Evolutionary conservation across 257 asterid species (phyloP).

Genomic region (Solanum bulbocastanum): DNA sequence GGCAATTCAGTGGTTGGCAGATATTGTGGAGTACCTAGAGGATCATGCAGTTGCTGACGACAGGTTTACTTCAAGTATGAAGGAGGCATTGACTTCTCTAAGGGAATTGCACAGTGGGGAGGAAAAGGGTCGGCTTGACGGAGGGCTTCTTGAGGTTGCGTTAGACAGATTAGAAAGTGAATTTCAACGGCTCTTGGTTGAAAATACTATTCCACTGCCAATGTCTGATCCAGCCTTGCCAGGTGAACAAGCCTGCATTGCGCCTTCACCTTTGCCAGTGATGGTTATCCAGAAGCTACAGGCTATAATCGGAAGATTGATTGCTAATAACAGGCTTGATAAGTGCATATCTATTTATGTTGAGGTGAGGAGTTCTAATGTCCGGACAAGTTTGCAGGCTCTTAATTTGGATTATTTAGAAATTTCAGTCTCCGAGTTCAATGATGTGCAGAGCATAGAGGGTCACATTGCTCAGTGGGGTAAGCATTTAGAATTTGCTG

Average conservation of each 20-base stretch:
- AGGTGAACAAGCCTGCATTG: slow-evolving; percentile 50
- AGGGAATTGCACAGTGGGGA: slow-evolving; percentile 51
- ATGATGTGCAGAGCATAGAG: slow-evolving; percentile 73
- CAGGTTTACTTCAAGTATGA: slow-evolving; percentile 49
- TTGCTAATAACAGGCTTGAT: slow-evolving; percentile 52
- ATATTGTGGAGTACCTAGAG: slow-evolving; percentile 77
- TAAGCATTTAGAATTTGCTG: slow-evolving; percentile 77
- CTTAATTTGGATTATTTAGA: slow-evolving; percentile 89
- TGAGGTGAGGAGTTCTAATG: slow-evolving; percentile 73
- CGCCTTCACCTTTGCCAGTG: slow-evolving; percentile 74
- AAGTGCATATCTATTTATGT: slow-evolving; percentile 68
- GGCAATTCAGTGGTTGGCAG: slow-evolving; percentile 90
- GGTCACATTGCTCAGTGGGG: slow-evolving; percentile 78
- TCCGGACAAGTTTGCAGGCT: slow-evolving; percentile 68
- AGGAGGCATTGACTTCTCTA: slow-evolving; percentile 43
- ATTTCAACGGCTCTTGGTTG: slow-evolving; percentile 49
- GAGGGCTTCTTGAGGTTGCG: slow-evolving; percentile 65
- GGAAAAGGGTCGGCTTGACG: slow-evolving; percentile 69
- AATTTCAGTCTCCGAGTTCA: slow-evolving; percentile 72
- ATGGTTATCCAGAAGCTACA: slow-evolving; percentile 68
- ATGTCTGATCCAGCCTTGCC: slow-evolving; percentile 53
- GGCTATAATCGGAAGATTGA: slow-evolving; percentile 69
- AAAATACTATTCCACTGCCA: slow-evolving; percentile 56
- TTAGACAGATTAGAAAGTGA: slow-evolving; percentile 61
- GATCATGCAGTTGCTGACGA: slow-evolving; percentile 76